Evolutionary conservation across 768 basidiomycete genomes (phyloP).

Genomic region (Pisolithus sp.): DNA sequence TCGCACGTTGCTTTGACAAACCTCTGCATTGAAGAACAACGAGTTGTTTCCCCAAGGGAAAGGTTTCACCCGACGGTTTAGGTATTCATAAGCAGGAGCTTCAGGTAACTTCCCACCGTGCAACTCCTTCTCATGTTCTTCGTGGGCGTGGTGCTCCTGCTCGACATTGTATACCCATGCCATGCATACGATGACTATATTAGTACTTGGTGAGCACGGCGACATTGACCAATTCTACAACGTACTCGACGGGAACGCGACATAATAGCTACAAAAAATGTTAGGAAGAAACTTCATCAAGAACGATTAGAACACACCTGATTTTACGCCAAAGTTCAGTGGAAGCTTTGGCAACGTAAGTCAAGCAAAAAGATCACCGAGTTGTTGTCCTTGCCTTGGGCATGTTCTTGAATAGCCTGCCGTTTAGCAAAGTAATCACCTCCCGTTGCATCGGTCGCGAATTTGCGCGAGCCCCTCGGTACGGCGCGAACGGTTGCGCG

Average conservation of each 20-base stretch:
- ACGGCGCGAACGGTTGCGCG: conserved; percentile 43
- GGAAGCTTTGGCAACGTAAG: conserved; percentile 45
- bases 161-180: conserved; percentile 49
- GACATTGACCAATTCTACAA: conserved; percentile 10
- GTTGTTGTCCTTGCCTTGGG: conserved; percentile 41
- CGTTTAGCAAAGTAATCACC: conserved; percentile 44
- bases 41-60: conserved; percentile 84
- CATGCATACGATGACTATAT: conserved; percentile 18
- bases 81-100: conserved; percentile 64
- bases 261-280: conserved; percentile 49
- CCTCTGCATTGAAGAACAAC: conserved; percentile 75
- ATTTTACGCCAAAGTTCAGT: conserved; percentile 83
- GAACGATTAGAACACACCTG: conserved; percentile 43
- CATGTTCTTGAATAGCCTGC: conserved; percentile 58
- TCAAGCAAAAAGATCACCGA: conserved; percentile 2
- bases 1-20: conserved; percentile 18
- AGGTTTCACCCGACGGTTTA: conserved; percentile 72
- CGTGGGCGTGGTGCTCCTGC: conserved; percentile 62
- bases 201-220: conserved; percentile 10
- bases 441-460: conserved; percentile 35
- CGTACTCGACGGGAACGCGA: conserved; percentile 71
- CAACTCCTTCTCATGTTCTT: conserved; percentile 63
- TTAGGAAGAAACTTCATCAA: conserved; percentile 3
- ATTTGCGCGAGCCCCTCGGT: conserved; percentile 26
- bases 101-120: conserved; percentile 69